phyloP scores from a whole-genome alignment of 2,329 filamentous ascomycete species.

The Zymoseptoria brevis region DNA sequence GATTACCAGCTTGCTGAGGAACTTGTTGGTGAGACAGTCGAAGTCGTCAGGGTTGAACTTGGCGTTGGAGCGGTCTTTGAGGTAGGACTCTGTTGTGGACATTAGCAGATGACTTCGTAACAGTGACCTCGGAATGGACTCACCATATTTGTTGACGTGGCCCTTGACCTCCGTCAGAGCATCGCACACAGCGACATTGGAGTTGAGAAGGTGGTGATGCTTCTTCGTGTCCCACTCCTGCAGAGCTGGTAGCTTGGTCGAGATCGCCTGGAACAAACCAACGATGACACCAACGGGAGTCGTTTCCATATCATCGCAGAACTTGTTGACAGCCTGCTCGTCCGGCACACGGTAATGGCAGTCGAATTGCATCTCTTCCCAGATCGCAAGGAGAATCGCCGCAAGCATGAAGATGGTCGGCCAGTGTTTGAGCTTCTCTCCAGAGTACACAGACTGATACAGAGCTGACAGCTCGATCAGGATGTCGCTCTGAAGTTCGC shows the following conservation, averaged over 20 bases:
- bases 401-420: constrained; percentile 97
- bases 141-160: constrained; percentile 90
- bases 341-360: constrained; percentile 92
- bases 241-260: constrained; percentile 87
- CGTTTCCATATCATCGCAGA: constrained; percentile 94
- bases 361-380: constrained; percentile 99
- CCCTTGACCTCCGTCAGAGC: constrained; percentile 92
- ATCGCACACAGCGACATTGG: constrained; percentile 85
- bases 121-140: constrained; percentile 33
- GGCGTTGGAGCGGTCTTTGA: constrained; percentile 64
- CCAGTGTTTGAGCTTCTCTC: constrained; percentile 97
- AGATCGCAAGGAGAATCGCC: constrained; percentile 83
- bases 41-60: constrained; percentile 90
- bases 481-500: constrained; percentile 91
- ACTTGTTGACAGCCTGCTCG: constrained; percentile 76
- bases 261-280: constrained; percentile 94
- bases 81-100: constrained; percentile 64
- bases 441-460: constrained; percentile 96
- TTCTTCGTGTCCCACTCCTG: constrained; percentile 89
- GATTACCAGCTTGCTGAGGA: constrained; percentile 91
- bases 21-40: constrained; percentile 93
- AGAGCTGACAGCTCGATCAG: constrained; percentile 85
- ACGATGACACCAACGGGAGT: constrained; percentile 94
- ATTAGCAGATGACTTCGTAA: constrained; percentile 7
- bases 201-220: constrained; percentile 83